Evolutionary conservation across 2,329 filamentous ascomycete species (phyloP).

Genomic region (Penicillium sp.): DNA sequence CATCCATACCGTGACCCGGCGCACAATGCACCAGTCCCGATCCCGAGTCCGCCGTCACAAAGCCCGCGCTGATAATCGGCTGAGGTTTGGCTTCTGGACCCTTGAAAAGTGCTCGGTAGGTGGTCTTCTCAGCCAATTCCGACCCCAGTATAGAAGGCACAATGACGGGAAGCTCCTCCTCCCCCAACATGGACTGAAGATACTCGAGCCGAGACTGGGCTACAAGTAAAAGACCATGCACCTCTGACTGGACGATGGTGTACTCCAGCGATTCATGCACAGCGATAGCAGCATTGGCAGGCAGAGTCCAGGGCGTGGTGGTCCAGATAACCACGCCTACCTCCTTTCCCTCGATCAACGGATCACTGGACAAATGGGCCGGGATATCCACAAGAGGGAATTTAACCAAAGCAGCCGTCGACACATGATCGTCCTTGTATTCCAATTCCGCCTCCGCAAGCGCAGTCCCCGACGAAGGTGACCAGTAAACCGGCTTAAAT

Average conservation of each 20-base stretch:
- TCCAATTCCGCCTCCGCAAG: slow-evolving; percentile 61
- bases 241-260: slow-evolving; percentile 55
- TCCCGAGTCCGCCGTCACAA: slow-evolving; percentile 85
- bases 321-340: slow-evolving; percentile 94
- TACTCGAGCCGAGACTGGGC: slow-evolving; percentile 64
- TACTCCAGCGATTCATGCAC: slow-evolving; percentile 72
- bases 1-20: slow-evolving; percentile 93
- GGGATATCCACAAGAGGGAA: slow-evolving; percentile 60
- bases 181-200: slow-evolving; percentile 46
- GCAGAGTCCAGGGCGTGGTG: slow-evolving; percentile 95
- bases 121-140: slow-evolving; percentile 56
- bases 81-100: slow-evolving; percentile 54
- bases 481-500: slow-evolving; percentile 63
- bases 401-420: slow-evolving; percentile 61
- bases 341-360: slow-evolving; percentile 42
- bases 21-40: slow-evolving; percentile 93
- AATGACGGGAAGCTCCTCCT: slow-evolving; percentile 49
- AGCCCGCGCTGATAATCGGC: slow-evolving; percentile 74
- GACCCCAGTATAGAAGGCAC: slow-evolving; percentile 57
- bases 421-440: slow-evolving; percentile 58
- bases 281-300: slow-evolving; percentile 85
- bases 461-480: slow-evolving; percentile 59
- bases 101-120: slow-evolving; percentile 67
- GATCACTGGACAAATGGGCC: slow-evolving; percentile 39
- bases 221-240: slow-evolving; percentile 61